A percentile compares a stretch with the other conserved stretches of the same genome.
Evolutionary conservation across 73 alveolate genomes (phyloP).

Genomic region (Paramecium octaurelia): DNA sequence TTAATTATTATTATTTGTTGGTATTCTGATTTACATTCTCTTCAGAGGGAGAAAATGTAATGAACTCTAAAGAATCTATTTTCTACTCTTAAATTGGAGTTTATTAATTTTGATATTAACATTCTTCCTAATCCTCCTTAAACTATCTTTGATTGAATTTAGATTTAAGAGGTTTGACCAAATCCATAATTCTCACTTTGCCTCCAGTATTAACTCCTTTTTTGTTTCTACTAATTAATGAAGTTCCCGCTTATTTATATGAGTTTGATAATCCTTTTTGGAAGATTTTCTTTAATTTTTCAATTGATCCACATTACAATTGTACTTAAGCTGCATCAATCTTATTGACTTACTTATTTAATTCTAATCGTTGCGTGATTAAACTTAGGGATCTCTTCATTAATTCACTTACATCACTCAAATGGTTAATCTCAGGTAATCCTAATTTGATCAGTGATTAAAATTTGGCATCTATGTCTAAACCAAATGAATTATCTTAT

Average conservation of each 20-base stretch:
- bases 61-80: background rate
- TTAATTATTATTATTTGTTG: background rate
- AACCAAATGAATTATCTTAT: background rate
- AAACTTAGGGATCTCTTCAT: background rate
- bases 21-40: background rate
- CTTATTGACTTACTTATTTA: background rate
- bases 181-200: background rate
- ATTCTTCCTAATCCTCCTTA: background rate
- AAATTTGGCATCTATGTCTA: constrained; percentile 5
- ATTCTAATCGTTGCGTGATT: background rate
- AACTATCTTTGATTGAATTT: background rate
- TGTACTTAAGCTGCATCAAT: background rate
- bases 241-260: constrained; percentile 1
- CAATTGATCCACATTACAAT: background rate
- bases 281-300: background rate
- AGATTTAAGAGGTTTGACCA: background rate
- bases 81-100: background rate
- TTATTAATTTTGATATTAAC: background rate
- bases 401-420: background rate
- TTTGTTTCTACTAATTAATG: background rate
- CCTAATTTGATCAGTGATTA: background rate
- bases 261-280: constrained; percentile 46
- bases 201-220: background rate
- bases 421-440: background rate
- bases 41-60: background rate